phyloP scores from a whole-genome alignment of 257 asterid species.

The Nicotiana knightiana region DNA sequence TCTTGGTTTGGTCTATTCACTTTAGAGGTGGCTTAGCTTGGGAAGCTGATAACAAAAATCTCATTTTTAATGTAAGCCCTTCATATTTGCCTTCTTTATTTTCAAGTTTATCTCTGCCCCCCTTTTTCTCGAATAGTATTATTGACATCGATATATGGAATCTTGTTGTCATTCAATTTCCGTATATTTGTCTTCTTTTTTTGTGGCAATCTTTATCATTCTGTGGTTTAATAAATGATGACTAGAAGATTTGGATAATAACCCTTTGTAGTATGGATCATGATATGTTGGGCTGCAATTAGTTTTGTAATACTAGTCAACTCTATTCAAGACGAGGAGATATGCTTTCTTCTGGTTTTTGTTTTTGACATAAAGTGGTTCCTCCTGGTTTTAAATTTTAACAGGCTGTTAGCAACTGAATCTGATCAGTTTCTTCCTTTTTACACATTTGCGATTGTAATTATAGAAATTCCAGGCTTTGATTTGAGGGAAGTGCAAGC shows the following conservation, averaged over 20 bases:
- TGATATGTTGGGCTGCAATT: background rate
- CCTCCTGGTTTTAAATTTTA: background rate
- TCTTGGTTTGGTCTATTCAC: slow-evolving; percentile 63
- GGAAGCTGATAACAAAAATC: slow-evolving; percentile 64
- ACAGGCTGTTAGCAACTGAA: background rate
- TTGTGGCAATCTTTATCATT: background rate
- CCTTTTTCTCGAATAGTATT: background rate
- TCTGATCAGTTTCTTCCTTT: background rate
- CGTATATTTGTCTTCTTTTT: background rate
- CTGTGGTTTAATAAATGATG: background rate
- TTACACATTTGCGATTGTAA: background rate
- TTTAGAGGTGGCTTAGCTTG: slow-evolving; percentile 97
- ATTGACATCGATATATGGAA: background rate
- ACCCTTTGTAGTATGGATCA: background rate
- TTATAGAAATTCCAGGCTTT: background rate
- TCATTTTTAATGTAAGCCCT: slow-evolving; percentile 68
- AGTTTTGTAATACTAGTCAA: background rate
- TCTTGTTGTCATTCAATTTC: background rate
- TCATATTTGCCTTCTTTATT: background rate
- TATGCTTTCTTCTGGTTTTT: background rate
- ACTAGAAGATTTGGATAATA: background rate
- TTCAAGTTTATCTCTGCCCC: background rate
- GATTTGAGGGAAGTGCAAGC: background rate
- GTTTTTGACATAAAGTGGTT: background rate
- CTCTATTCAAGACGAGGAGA: background rate